Evolutionary conservation across 2,329 filamentous ascomycete genomes (phyloP).

Genomic region (Trichoderma simmonsii): DNA sequence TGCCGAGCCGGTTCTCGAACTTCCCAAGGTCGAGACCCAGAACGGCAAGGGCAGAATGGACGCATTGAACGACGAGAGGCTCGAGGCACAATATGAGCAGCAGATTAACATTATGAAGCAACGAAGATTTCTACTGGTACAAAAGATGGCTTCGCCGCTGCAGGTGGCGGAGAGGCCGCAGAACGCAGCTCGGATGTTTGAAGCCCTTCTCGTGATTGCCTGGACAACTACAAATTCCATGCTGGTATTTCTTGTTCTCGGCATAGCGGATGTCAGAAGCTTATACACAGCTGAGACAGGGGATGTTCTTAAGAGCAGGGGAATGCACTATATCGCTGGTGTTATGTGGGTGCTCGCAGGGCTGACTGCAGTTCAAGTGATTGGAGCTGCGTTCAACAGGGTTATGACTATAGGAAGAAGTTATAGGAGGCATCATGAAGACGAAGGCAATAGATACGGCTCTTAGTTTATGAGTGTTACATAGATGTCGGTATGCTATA

Average conservation of each 20-base stretch:
- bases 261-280: not conserved
- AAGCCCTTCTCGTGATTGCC: not conserved
- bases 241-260: not conserved
- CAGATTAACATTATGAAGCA: not conserved
- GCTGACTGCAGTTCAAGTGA: not conserved
- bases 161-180: not conserved
- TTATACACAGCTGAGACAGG: accelerated
- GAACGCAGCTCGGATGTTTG: not conserved
- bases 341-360: not conserved
- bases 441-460: not conserved
- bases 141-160: not conserved
- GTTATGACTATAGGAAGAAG: not conserved
- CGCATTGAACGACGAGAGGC: not conserved
- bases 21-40: not conserved
- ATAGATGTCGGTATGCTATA: not conserved
- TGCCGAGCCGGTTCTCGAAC: not conserved
- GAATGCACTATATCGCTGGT: not conserved
- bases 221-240: not conserved
- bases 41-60: not conserved
- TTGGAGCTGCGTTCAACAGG: not conserved
- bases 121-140: not conserved
- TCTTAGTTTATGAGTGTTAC: not conserved
- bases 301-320: not conserved
- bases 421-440: not conserved
- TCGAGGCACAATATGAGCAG: not conserved